phyloP scores from a whole-genome alignment of 2,329 filamentous ascomycete genomes.

The Trichoderma sp. region DNA sequence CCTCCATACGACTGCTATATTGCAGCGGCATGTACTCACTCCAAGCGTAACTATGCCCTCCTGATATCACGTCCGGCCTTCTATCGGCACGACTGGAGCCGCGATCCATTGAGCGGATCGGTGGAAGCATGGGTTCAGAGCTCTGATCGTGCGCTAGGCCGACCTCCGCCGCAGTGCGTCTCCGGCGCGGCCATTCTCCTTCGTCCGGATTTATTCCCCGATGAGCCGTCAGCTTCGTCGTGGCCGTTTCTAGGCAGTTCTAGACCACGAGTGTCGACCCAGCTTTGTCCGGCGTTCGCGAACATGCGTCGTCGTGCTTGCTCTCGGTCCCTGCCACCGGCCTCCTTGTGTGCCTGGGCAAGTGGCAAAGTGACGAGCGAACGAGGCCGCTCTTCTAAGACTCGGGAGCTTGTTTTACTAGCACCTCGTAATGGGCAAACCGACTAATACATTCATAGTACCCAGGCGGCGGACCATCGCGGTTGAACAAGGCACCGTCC shows the following conservation, averaged over 20 bases:
- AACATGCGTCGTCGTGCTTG: neutral
- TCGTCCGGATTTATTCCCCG: slow-evolving; percentile 5
- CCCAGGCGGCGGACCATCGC: slow-evolving; percentile 1
- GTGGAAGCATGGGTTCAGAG: slow-evolving; percentile 10
- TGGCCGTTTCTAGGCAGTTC: neutral
- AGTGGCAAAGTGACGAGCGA: neutral
- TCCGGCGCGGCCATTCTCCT: neutral
- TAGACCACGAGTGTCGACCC: slow-evolving; percentile 5
- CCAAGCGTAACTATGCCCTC: no score
- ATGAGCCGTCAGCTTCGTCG: neutral
- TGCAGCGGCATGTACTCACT: no score
- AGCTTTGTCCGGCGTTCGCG: neutral
- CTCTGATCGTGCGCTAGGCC: slow-evolving; percentile 1
- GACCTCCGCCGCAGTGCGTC: slow-evolving; percentile 8
- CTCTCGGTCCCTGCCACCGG: neutral
- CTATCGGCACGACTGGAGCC: slow-evolving; percentile 10
- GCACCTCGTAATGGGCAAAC: slow-evolving; percentile 19
- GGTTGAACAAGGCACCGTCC: neutral
- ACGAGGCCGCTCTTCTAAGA: neutral
- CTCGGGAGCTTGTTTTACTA: slow-evolving; percentile 21
- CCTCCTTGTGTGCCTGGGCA: neutral
- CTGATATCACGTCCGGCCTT: neutral
- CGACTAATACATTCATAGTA: neutral
- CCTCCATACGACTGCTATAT: no score
- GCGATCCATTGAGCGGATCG: slow-evolving; percentile 1